A percentile compares a stretch with the other conserved stretches of the same genome.
Evolutionary conservation across 1,139 yeast species (phyloP).

Genomic region (Zygosaccharomyces sapae): DNA sequence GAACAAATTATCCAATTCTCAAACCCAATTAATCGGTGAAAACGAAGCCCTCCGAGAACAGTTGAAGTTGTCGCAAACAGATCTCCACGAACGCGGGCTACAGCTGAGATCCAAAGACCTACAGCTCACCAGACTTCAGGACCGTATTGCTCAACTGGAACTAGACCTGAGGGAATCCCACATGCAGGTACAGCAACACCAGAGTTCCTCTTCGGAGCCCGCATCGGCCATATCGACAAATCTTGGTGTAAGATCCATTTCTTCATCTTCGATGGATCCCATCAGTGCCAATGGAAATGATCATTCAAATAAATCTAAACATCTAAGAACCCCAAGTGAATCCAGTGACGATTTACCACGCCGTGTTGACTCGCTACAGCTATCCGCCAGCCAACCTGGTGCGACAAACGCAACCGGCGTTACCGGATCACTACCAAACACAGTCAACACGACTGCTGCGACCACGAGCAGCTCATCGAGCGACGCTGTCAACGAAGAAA

Average conservation of each 20-base stretch:
- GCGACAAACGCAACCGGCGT: slow-evolving; percentile 15
- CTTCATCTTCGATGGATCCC: slow-evolving; percentile 18
- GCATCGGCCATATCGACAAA: slow-evolving; percentile 18
- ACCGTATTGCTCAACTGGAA: slow-evolving; percentile 22
- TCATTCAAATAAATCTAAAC: slow-evolving; percentile 8
- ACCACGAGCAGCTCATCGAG: slow-evolving; percentile 9
- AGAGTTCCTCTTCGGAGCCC: slow-evolving; percentile 8
- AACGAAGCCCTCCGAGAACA: slow-evolving; percentile 44
- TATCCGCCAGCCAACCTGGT: slow-evolving; percentile 14
- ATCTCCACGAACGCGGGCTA: slow-evolving; percentile 22
- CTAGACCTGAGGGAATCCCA: slow-evolving; percentile 14
- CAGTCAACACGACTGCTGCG: slow-evolving; percentile 19
- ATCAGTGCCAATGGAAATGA: slow-evolving; percentile 1
- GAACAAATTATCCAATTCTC: slow-evolving; percentile 20
- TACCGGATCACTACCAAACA: slow-evolving; percentile 24
- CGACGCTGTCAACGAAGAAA: slow-evolving; percentile 50
- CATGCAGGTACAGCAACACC: slow-evolving; percentile 7
- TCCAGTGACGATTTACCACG: slow-evolving; percentile 32
- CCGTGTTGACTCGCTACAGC: slow-evolving; percentile 29
- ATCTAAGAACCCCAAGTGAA: slow-evolving; percentile 23
- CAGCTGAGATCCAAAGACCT: slow-evolving; percentile 24
- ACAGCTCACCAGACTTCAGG: slow-evolving; percentile 25
- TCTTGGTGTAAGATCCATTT: slow-evolving; percentile 18
- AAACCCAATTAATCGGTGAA: slow-evolving; percentile 47
- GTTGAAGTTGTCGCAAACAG: slow-evolving; percentile 30